Base-by-base conservation (phyloP, 176 grass and related monocot genomes). In the Pontederia crassipes region DNA sequence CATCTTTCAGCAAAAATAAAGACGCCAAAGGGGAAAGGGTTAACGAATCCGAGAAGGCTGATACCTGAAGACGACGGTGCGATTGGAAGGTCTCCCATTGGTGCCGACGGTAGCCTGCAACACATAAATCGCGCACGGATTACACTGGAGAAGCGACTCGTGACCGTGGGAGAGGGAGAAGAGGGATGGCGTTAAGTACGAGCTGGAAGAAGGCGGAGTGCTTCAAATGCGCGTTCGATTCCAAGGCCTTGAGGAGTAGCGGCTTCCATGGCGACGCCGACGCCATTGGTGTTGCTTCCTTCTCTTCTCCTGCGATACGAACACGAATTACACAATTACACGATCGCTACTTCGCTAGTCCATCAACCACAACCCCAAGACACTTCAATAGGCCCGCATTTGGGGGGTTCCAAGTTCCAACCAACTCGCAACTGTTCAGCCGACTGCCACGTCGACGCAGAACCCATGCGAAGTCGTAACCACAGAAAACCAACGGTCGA, bases 21-120 rank as follows among this genome's bases (percentile, higher is more conserved):
- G 10, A 48, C 13, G 9, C 29, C 15, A 52, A 57, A 48, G 9
- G 53, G 52, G 7, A 13, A 49, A 17, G 35, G 53, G 14, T 46
- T 28, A 8, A 49, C n/a, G 29, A 15, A 8, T 16, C 2, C 10
- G 3, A 24, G 29, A 45, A 10, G 17, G 27, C 1, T 35, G 13
- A 1, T 11, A 95, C 86, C 90, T 89, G 78, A 90, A 90, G 26
- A 95, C 91, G 49, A 95, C 86, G 27, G 91, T 95, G 40, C 91
- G 86, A 66, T 95, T 90, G 3, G 91, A 79, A 14, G 86, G 91
- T 47, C 72, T 82, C 8, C 90, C 80, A 49, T 72, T 70, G 10
- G 53, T 24, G 35, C 80, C 66, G 59, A 90, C 54, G 46, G 83
- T 95, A 27, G 90, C 91, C 86, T 90, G 75, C 14, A 65, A 72